Evolutionary conservation across 176 grass and related monocot genomes (phyloP).

Genomic region (Chloris gayana): DNA sequence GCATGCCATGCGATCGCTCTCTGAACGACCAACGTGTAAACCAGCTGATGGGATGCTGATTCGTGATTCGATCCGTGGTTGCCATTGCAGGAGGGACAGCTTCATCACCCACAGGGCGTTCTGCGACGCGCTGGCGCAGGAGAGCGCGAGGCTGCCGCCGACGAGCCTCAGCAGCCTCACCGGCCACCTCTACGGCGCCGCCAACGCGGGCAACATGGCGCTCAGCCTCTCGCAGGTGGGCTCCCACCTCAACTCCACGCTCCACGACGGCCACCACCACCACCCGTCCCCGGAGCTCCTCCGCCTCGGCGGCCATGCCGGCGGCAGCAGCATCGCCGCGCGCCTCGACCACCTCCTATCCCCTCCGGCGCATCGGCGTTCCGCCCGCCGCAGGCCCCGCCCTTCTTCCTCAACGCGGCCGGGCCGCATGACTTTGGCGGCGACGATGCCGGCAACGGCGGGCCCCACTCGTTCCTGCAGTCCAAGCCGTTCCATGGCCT

Average conservation of each 20-base stretch:
- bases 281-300: slow-evolving; percentile 60
- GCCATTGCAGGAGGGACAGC: slow-evolving; percentile 81
- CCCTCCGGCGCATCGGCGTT: slow-evolving; percentile 58
- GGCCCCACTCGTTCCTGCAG: slow-evolving; percentile 59
- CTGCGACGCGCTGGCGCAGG: slow-evolving; percentile 90
- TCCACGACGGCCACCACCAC: slow-evolving; percentile 56
- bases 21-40: slow-evolving; percentile 21
- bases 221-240: slow-evolving; percentile 79
- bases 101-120: slow-evolving; percentile 98
- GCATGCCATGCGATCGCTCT: slow-evolving; percentile 10
- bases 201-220: slow-evolving; percentile 64
- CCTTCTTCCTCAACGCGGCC: slow-evolving; percentile 50
- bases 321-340: slow-evolving; percentile 37
- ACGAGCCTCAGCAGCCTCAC: slow-evolving; percentile 67
- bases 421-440: slow-evolving; percentile 65
- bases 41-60: too few species aligned
- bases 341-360: slow-evolving; percentile 77
- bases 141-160: slow-evolving; percentile 75
- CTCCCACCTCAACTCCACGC: slow-evolving; percentile 56
- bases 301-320: slow-evolving; percentile 45
- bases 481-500: slow-evolving; percentile 85
- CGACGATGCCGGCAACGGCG: slow-evolving; percentile 41
- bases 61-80: background rate
- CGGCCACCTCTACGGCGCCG: slow-evolving; percentile 65
- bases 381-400: slow-evolving; percentile 49